Conservation (phyloP, 371 early-diverging fungal genomes). For the Mucor circinelloides region DNA sequence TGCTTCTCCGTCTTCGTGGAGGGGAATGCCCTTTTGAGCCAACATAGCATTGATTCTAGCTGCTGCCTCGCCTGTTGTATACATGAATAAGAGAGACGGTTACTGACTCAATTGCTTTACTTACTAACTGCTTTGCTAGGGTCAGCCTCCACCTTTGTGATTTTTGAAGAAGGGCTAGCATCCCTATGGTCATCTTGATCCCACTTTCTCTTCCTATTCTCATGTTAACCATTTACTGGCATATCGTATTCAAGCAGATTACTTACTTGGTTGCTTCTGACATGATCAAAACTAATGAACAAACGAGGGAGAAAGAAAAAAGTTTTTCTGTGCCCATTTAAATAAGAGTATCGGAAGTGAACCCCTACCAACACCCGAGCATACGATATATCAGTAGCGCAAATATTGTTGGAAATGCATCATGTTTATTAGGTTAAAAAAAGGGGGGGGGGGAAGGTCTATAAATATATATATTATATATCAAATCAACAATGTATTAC, state of each 20-base stretch:
- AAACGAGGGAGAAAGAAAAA: not conserved
- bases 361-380: too few species aligned
- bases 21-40: conserved; percentile 51
- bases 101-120: not conserved
- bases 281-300: not conserved
- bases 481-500: not conserved
- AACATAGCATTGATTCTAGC: conserved; percentile 64
- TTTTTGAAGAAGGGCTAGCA: conserved; percentile 23
- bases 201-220: conserved; percentile 52
- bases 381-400: too few species aligned
- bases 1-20: conserved; percentile 22
- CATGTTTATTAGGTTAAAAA: too few species aligned
- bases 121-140: conserved; percentile 44
- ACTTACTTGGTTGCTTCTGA: not conserved
- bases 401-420: too few species aligned
- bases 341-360: too few species aligned
- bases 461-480: too few species aligned
- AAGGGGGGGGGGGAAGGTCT: too few species aligned
- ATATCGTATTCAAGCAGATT: not conserved
- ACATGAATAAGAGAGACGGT: not conserved
- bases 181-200: conserved; percentile 42
- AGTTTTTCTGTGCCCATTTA: too few species aligned
- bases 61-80: conserved; percentile 48
- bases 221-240: not conserved
- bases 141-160: conserved; percentile 30